Conservation (phyloP, 257 asterid genomes). For the Fraxinus cuspidata region DNA sequence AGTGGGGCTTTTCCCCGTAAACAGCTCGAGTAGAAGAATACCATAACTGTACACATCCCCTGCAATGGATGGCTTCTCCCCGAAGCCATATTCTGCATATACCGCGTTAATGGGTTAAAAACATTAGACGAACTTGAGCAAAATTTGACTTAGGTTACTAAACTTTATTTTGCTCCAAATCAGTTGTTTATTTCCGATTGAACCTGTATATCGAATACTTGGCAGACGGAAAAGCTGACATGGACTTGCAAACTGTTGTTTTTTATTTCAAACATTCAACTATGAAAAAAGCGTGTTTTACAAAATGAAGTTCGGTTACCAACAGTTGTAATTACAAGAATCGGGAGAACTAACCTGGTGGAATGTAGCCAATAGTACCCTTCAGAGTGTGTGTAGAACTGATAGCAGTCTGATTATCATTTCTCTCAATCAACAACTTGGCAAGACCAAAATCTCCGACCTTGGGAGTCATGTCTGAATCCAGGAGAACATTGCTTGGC, state of each 20-base stretch:
- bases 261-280: too few species aligned
- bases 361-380: slow-evolving; percentile 74
- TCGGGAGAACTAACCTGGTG: slow-evolving; percentile 51
- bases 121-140: neutral
- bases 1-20: slow-evolving; percentile 55
- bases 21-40: slow-evolving; percentile 53
- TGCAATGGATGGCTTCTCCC: slow-evolving; percentile 43
- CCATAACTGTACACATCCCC: slow-evolving; percentile 75
- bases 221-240: too few species aligned
- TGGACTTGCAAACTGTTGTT: too few species aligned
- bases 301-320: neutral
- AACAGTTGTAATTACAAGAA: neutral
- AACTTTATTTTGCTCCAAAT: too few species aligned
- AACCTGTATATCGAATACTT: too few species aligned
- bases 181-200: too few species aligned
- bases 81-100: slow-evolving; percentile 55
- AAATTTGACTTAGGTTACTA: too few species aligned
- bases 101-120: neutral
- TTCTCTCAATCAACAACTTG: slow-evolving; percentile 33
- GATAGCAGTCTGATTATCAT: slow-evolving; percentile 29
- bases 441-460: slow-evolving; percentile 69
- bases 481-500: slow-evolving; percentile 61
- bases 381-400: slow-evolving; percentile 50
- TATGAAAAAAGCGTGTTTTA: too few species aligned
- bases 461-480: slow-evolving; percentile 56